Evolutionary conservation across 306 rosid genomes (phyloP).

Genomic region (Sechiopsis laciniata): DNA sequence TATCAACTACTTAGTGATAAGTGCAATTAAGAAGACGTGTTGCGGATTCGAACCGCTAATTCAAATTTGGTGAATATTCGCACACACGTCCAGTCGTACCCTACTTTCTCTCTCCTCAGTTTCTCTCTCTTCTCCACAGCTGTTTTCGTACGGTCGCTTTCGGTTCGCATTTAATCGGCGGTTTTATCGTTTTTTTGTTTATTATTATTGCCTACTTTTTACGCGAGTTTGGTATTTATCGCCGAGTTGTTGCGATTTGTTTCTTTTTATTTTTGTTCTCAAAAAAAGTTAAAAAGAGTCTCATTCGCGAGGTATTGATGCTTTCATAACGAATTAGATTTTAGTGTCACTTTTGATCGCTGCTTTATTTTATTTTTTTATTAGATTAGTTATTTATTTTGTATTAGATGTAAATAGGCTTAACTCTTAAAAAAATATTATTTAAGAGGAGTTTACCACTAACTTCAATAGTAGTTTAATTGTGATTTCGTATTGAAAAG

Average conservation of each 20-base stretch:
- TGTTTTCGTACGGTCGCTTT: slow-evolving; percentile 49
- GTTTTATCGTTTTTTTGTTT: neutral
- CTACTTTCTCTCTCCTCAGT: slow-evolving; percentile 4
- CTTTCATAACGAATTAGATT: slow-evolving; percentile 21
- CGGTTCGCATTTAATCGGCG: slow-evolving; percentile 20
- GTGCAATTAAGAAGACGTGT: slow-evolving; percentile 17
- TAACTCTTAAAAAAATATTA: too few species aligned
- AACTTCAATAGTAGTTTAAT: too few species aligned
- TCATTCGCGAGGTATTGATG: slow-evolving; percentile 17
- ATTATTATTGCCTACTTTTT: neutral
- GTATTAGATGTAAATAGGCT: too few species aligned
- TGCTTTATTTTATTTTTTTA: too few species aligned
- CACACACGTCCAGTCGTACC: slow-evolving; percentile 55
- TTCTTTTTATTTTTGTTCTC: neutral
- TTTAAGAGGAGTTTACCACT: too few species aligned
- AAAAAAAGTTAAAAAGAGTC: slow-evolving; percentile 12
- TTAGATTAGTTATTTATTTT: too few species aligned
- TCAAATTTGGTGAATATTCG: slow-evolving; percentile 69
- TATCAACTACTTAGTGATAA: neutral
- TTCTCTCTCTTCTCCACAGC: slow-evolving; percentile 14
- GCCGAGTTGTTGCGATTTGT: slow-evolving; percentile 23
- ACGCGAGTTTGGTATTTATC: neutral
- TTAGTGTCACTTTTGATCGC: neutral
- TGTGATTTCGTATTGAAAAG: too few species aligned
- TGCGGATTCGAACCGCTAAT: slow-evolving; percentile 60